These are phyloP conservation scores for Zygotorulaspora sp. DNA, from an alignment of 805 yeast genomes.

Conservation along the genomic window DNA sequence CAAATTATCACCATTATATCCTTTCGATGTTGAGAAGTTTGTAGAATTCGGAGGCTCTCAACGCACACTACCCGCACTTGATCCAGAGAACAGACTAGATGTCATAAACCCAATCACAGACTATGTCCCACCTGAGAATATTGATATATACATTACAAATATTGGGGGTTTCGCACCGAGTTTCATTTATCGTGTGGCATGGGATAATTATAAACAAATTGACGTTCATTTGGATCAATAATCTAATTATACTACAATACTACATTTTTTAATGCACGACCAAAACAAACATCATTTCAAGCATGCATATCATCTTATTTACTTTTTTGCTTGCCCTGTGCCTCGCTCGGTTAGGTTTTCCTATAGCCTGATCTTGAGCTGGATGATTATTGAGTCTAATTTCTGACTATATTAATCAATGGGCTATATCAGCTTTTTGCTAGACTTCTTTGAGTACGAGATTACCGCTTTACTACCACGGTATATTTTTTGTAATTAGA, in stretches of 20 bases:
- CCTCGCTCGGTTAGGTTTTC: conserved; percentile 54
- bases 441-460: conserved; percentile 59
- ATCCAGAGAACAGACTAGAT: conserved; percentile 49
- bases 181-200: conserved; percentile 88
- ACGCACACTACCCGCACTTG: conserved; percentile 46
- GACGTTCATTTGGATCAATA: conserved; percentile 55
- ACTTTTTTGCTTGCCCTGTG: conserved; percentile 41
- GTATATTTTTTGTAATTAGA: conserved; percentile 32
- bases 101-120: conserved; percentile 81
- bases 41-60: conserved; percentile 86
- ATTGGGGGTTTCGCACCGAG: conserved; percentile 96
- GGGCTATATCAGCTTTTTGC: conserved; percentile 43
- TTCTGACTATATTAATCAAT: conserved; percentile 28
- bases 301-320: neutral
- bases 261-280: conserved; percentile 1
- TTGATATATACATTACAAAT: conserved; percentile 91
- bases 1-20: conserved; percentile 89
- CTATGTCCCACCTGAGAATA: conserved; percentile 88
- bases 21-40: conserved; percentile 76
- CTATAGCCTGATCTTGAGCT: conserved; percentile 51
- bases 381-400: conserved; percentile 41
- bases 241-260: conserved; percentile 23
- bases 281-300: neutral
- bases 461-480: conserved; percentile 31
- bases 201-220: conserved; percentile 86